Evolutionary conservation across 176 grass and related monocot species (phyloP).

Genomic region (Lolium multiflorum): DNA sequence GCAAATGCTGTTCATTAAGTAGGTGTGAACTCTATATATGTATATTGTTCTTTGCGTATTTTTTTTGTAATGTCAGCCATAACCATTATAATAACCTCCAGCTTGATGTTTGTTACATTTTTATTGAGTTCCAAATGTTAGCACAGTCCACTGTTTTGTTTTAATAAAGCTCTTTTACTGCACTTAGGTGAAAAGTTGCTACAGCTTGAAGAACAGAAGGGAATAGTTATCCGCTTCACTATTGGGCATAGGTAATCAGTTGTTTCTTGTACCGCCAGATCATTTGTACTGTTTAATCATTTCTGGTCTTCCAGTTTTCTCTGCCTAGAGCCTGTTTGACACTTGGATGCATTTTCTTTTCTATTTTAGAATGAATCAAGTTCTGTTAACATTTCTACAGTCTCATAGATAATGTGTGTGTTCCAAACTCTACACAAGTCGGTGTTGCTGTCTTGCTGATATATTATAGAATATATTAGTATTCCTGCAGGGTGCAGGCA

Average conservation of each 20-base stretch:
- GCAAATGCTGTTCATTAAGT: constrained; percentile 24
- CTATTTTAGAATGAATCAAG: neutral
- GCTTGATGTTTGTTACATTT: too few relatives aligned
- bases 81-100: constrained; percentile 16
- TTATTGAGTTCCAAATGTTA: too few relatives aligned
- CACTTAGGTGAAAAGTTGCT: too few relatives aligned
- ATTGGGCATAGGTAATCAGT: too few relatives aligned
- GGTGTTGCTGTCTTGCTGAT: too few relatives aligned
- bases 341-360: neutral
- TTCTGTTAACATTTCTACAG: neutral
- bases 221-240: too few relatives aligned
- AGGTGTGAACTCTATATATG: neutral
- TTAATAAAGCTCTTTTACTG: too few relatives aligned
- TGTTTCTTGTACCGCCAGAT: too few relatives aligned
- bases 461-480: neutral
- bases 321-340: constrained; percentile 7
- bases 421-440: neutral
- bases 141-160: too few relatives aligned
- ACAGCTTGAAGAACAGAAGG: too few relatives aligned
- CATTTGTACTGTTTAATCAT: too few relatives aligned
- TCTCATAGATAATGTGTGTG: neutral
- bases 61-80: constrained; percentile 1
- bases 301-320: constrained; percentile 7
- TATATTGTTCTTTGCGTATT: neutral
- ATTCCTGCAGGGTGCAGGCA: neutral